Conservation (phyloP, 768 basidiomycete species). For the Sporobolomyces pararoseus region DNA sequence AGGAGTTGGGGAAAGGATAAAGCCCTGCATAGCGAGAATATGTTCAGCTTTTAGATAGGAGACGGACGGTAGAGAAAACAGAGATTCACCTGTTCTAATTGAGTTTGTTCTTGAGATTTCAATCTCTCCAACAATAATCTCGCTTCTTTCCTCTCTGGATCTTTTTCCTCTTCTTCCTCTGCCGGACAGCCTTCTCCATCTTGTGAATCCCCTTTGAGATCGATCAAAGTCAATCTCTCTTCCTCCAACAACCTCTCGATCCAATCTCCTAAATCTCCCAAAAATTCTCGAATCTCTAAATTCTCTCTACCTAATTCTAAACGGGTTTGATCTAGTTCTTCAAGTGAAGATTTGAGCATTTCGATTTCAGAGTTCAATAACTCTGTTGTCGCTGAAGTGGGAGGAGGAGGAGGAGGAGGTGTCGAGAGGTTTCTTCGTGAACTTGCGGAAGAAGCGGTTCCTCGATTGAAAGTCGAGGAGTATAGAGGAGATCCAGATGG, state of each 20-base stretch:
- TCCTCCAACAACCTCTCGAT: not conserved
- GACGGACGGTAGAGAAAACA: not conserved
- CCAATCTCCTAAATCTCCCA: conserved; percentile 12
- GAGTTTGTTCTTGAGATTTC: not conserved
- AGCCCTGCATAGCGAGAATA: not conserved
- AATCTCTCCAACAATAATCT: not conserved
- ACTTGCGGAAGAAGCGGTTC: too few relatives aligned
- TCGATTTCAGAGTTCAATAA: not conserved
- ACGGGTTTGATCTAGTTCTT: not conserved
- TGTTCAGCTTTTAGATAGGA: not conserved
- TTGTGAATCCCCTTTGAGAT: not conserved
- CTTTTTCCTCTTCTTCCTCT: not conserved
- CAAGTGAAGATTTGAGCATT: not conserved
- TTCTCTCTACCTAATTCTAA: not conserved
- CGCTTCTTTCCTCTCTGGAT: not conserved
- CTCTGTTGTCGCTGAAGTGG: too few relatives aligned
- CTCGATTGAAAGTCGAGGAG: not conserved
- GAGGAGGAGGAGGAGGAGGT: not conserved
- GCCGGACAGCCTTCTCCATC: not conserved
- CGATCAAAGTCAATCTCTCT: not conserved
- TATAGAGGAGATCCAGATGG: not conserved
- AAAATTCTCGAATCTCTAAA: not conserved
- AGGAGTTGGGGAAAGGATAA: not conserved
- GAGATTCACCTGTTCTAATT: not conserved
- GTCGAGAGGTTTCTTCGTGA: not conserved